A percentile compares a stretch with the other conserved stretches of the same genome.
These are phyloP conservation scores for Limonium bicolor DNA, from an alignment of 148 eudicot species.

Conservation along the genomic window DNA sequence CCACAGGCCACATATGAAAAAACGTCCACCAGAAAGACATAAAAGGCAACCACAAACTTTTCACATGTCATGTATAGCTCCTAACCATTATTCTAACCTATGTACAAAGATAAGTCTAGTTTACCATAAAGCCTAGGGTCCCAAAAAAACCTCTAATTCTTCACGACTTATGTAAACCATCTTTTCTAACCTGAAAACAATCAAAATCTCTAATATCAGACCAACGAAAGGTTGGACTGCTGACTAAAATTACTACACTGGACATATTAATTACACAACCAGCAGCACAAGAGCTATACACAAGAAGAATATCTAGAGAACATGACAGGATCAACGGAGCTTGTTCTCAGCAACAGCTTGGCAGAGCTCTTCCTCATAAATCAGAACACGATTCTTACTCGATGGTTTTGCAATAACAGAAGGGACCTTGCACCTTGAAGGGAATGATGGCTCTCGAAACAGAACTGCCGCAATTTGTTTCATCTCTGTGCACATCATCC, in stretches of 20 bases:
- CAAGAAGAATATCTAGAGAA: constrained; percentile 5
- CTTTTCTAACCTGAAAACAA: too few relatives aligned
- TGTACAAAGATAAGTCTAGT: too few relatives aligned
- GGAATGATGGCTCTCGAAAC: constrained; percentile 66
- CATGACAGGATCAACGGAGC: constrained; percentile 38
- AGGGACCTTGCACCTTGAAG: constrained; percentile 65
- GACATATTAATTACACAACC: neutral
- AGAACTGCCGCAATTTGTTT: constrained; percentile 81
- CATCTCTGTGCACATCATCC: constrained; percentile 70
- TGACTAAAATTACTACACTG: neutral
- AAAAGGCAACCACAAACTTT: too few relatives aligned
- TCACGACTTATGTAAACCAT: too few relatives aligned
- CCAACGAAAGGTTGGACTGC: neutral
- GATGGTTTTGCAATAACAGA: constrained; percentile 59
- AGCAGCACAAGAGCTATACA: constrained; percentile 26
- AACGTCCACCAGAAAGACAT: too few relatives aligned
- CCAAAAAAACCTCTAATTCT: too few relatives aligned
- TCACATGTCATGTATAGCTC: too few relatives aligned
- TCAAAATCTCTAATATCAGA: neutral
- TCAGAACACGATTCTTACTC: constrained; percentile 70
- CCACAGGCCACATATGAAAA: too few relatives aligned
- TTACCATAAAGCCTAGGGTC: too few relatives aligned
- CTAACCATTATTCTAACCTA: too few relatives aligned
- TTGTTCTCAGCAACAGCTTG: constrained; percentile 96
- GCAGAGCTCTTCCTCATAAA: constrained; percentile 90